Conservation (phyloP, 371 early-diverging fungal species). For the Actinomucor elegans region DNA sequence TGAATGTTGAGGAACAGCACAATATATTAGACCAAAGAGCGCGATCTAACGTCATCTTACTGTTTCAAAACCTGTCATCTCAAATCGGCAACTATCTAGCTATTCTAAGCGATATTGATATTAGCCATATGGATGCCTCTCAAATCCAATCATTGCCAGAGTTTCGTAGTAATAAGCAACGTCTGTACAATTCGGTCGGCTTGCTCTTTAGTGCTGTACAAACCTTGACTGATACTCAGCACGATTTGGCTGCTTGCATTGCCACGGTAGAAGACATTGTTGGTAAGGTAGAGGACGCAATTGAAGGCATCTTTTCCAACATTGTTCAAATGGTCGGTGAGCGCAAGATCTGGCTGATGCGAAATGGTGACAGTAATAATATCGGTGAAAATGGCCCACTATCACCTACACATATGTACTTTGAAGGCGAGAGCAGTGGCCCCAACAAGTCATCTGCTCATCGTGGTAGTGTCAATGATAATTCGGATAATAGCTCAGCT, state of each 20-base stretch:
- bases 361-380: constrained; percentile 20
- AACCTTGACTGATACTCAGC: constrained; percentile 52
- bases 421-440: constrained; percentile 5
- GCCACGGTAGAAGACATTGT: constrained; percentile 45
- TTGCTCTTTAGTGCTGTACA: constrained; percentile 68
- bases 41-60: constrained; percentile 23
- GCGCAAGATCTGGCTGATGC: constrained; percentile 35
- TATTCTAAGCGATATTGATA: constrained; percentile 41
- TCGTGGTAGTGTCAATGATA: constrained; percentile 16
- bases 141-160: constrained; percentile 50
- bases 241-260: constrained; percentile 28
- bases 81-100: constrained; percentile 42
- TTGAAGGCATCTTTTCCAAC: constrained; percentile 35
- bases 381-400: neutral
- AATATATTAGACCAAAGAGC: constrained; percentile 28
- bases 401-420: constrained; percentile 12
- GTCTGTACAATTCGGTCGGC: constrained; percentile 68
- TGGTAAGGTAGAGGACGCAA: constrained; percentile 39
- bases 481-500: neutral
- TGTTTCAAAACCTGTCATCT: constrained; percentile 50
- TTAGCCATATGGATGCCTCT: constrained; percentile 21
- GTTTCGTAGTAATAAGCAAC: constrained; percentile 65
- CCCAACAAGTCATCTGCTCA: constrained; percentile 12
- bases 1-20: constrained; percentile 7
- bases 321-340: constrained; percentile 42